Base-by-base conservation (phyloP, 768 basidiomycete genomes). In the Pleurotus tuber-regium region DNA sequence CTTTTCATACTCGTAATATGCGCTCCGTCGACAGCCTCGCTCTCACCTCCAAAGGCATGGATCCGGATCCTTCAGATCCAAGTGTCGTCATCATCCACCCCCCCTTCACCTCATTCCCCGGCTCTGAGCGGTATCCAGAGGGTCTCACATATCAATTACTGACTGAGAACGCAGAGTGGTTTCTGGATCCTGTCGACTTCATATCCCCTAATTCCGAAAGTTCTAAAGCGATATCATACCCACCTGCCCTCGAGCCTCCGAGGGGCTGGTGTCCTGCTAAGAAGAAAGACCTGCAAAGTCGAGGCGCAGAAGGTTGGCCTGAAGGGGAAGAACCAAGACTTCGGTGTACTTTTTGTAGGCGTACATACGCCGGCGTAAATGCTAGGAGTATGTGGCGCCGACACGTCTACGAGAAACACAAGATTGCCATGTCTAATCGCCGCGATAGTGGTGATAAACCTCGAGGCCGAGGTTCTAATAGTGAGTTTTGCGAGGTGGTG, bases 321-420 rank as follows among this genome's bases (percentile, higher is more conserved):
- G 87, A 92, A 53, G 89, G 88, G 21, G 85, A 87, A 63, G 87
- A 89, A 59, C 89, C 89, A 6, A 71, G 86, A 14, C 74, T 92
- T 21, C 77, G 89, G 42, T 92, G 89, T 67, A 92, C 89, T 1
- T 91, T 92, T 61, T 92, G 89, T 59, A 72, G 90, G 57, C 78
- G 90, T 57, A 86, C 84, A 4, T 92, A 92, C 59, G 86, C 89
- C 3, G 89, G 89, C 9, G 87, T 89, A 26, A 92, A 92, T 63
- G 90, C 89, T 4, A 91, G 92, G 68, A 91, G 89, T 62, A 92
- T 92, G 89, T 92, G 89, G 89, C 72, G 89, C 53, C 76, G 89
- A 41, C 89, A 92, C 65, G 89, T 92, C 25, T 90, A 86, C 56
- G 90, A 92, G 68, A 91, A 92, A 62, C 89, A 92, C 65, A 91